phyloP scores from a whole-genome alignment of 2,329 filamentous ascomycete genomes.

The Ciborinia camelliae region DNA sequence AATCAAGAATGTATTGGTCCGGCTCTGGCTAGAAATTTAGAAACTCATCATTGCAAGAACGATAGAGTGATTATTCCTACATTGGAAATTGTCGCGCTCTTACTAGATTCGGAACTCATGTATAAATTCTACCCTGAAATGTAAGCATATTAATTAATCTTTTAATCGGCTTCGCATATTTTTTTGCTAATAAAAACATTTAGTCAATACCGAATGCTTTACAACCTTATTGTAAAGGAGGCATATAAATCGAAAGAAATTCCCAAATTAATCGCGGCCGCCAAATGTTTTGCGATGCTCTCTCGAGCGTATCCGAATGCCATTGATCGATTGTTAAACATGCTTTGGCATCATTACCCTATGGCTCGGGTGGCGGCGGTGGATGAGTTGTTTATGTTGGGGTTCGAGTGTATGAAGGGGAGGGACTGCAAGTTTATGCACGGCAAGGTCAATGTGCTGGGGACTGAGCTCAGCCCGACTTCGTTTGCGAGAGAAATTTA shows the following conservation, averaged over 20 bases:
- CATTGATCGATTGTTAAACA: background rate
- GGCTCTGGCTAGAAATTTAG: slow-evolving; percentile 53
- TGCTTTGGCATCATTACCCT: background rate
- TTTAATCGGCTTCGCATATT: background rate
- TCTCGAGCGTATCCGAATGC: background rate
- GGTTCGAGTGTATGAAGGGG: background rate
- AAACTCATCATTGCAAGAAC: slow-evolving; percentile 45
- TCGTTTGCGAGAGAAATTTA: background rate
- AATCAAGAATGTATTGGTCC: slow-evolving; percentile 45
- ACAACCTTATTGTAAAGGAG: background rate
- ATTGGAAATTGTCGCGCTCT: slow-evolving; percentile 72
- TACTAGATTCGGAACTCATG: slow-evolving; percentile 54
- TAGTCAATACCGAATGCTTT: background rate
- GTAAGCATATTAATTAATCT: background rate
- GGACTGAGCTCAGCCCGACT: background rate
- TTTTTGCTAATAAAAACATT: background rate
- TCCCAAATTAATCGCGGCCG: background rate
- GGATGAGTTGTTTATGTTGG: slow-evolving; percentile 3
- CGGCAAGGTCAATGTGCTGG: background rate
- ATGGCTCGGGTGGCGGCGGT: background rate
- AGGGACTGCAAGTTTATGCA: background rate
- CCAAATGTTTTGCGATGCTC: slow-evolving; percentile 3
- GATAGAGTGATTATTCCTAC: slow-evolving; percentile 73
- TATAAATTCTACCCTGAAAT: too few species aligned
- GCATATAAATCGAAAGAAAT: background rate